Conservation (phyloP, 108 stramenopile genomes). For the Seminavis robusta region DNA sequence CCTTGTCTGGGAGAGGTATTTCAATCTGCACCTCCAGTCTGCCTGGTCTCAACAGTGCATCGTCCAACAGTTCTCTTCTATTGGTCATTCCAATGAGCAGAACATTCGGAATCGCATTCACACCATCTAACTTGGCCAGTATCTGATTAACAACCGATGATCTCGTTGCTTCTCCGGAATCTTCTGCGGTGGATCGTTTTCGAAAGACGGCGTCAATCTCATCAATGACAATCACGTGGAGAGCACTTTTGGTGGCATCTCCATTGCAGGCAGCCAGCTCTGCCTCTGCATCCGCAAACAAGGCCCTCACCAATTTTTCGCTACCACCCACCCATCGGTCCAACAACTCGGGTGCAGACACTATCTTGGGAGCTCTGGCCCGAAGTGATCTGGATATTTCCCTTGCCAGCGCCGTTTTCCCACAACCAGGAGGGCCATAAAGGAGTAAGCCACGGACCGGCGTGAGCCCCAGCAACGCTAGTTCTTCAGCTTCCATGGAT, state of each 20-base stretch:
- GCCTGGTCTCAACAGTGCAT: conserved; percentile 77
- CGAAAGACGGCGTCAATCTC: conserved; percentile 85
- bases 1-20: conserved; percentile 61
- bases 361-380: conserved; percentile 90
- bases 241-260: conserved; percentile 49
- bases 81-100: conserved; percentile 86
- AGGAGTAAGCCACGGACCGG: conserved; percentile 83
- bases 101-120: conserved; percentile 70
- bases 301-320: conserved; percentile 86
- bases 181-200: conserved; percentile 53
- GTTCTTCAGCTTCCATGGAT: conserved; percentile 62
- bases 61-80: conserved; percentile 73
- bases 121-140: conserved; percentile 80
- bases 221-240: conserved; percentile 83
- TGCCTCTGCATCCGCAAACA: conserved; percentile 94
- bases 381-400: conserved; percentile 86
- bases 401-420: conserved; percentile 82
- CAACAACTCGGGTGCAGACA: conserved; percentile 92
- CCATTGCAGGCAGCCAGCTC: conserved; percentile 58
- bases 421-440: conserved; percentile 85
- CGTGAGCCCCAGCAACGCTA: conserved; percentile 70
- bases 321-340: conserved; percentile 97
- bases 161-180: conserved; percentile 60
- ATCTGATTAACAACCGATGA: conserved; percentile 79
- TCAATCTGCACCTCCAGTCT: conserved; percentile 84